phyloP scores from a whole-genome alignment of 2,329 filamentous ascomycete species.

The Plectosphaerella cucumerina region DNA sequence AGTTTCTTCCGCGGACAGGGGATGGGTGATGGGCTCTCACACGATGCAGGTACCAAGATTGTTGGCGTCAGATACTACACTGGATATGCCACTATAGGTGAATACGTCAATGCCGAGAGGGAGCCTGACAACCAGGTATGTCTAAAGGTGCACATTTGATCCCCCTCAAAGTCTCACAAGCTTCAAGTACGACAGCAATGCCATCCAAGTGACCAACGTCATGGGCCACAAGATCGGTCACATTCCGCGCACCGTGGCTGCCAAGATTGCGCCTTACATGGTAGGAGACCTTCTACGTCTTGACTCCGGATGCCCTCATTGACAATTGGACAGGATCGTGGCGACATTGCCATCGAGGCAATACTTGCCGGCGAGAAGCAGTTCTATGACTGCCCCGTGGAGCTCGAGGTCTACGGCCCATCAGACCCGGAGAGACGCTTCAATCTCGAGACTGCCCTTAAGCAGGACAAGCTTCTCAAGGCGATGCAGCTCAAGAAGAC shows the following conservation, averaged over 20 bases:
- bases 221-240: slow-evolving; percentile 74
- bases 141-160: neutral
- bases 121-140: slow-evolving; percentile 60
- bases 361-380: slow-evolving; percentile 63
- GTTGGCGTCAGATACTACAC: slow-evolving; percentile 56
- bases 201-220: slow-evolving; percentile 75
- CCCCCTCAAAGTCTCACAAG: neutral
- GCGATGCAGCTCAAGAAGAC: slow-evolving; percentile 52
- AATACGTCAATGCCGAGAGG: slow-evolving; percentile 58
- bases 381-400: slow-evolving; percentile 67
- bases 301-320: slow-evolving; percentile 8
- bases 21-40: neutral
- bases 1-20: slow-evolving; percentile 8
- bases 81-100: slow-evolving; percentile 58
- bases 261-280: slow-evolving; percentile 71
- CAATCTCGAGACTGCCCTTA: slow-evolving; percentile 57
- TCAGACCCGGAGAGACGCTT: slow-evolving; percentile 47
- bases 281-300: slow-evolving; percentile 32
- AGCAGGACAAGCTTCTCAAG: slow-evolving; percentile 59
- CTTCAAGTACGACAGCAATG: slow-evolving; percentile 64
- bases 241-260: slow-evolving; percentile 61
- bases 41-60: slow-evolving; percentile 37
- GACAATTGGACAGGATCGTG: slow-evolving; percentile 39
- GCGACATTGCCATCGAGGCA: slow-evolving; percentile 63
- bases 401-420: slow-evolving; percentile 66